Percentiles rank a stretch among this genome's conserved stretches.
Conservation (phyloP, 1,139 yeast genomes). For the Scheffersomyces lignicola region DNA sequence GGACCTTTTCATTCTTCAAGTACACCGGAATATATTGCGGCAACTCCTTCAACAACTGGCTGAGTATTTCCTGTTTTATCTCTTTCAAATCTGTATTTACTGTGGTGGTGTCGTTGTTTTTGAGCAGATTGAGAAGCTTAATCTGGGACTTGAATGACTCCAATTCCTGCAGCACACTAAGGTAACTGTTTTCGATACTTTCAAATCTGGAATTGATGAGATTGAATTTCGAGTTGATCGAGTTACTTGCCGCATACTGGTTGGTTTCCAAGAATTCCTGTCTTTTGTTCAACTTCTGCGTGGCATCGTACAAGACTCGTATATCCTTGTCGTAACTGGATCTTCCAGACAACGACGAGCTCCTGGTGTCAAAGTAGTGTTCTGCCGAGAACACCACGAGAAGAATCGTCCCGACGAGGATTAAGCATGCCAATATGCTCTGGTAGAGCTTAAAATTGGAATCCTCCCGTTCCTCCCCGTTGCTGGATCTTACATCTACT, state of each 20-base stretch:
- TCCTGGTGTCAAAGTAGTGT: too few species aligned
- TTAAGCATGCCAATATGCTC: too few species aligned
- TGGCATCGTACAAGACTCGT: too few species aligned
- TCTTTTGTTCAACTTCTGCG: conserved; percentile 2
- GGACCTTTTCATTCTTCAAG: conserved; percentile 34
- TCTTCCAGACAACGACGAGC: too few species aligned
- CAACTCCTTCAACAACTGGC: conserved; percentile 21
- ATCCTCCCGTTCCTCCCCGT: conserved; percentile 10
- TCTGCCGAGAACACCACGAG: too few species aligned
- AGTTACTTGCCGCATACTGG: conserved; percentile 3
- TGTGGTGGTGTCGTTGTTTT: background rate
- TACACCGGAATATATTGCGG: conserved; percentile 37
- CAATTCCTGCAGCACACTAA: conserved; percentile 10
- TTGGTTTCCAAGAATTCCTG: conserved; percentile 9
- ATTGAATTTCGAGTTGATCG: conserved; percentile 17
- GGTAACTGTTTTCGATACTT: conserved; percentile 15
- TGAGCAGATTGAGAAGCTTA: background rate
- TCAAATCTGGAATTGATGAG: conserved; percentile 18
- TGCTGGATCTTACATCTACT: conserved; percentile 10
- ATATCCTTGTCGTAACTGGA: too few species aligned
- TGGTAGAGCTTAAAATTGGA: too few species aligned
- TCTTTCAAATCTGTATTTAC: conserved; percentile 15
- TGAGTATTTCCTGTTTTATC: conserved; percentile 21
- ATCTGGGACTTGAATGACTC: background rate
- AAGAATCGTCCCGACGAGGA: too few species aligned